Conservation (phyloP, 140 eudicot species). For the Flaveria floridana region DNA sequence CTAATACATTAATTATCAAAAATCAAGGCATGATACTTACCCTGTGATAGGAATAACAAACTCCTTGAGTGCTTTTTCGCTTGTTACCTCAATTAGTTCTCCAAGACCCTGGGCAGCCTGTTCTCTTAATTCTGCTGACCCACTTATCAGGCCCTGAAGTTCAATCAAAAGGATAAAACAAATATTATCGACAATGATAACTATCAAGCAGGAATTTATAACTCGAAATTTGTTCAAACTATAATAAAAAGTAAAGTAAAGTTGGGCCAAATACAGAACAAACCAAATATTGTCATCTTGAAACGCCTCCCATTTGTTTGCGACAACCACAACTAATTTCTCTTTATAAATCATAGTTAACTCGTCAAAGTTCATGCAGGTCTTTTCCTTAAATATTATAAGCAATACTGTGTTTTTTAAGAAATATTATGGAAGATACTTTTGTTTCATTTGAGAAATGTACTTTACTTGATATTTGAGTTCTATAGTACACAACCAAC, state of each 20-base stretch:
- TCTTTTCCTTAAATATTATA: background rate
- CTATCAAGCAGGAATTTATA: background rate
- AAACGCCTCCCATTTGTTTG: background rate
- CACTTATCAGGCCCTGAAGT: conserved; percentile 81
- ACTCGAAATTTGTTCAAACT: background rate
- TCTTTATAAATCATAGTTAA: background rate
- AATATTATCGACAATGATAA: background rate
- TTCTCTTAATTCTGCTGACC: conserved; percentile 93
- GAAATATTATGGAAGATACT: background rate
- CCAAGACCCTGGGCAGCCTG: conserved; percentile 99
- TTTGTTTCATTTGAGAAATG: background rate
- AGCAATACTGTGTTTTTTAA: background rate
- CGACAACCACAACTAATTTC: background rate
- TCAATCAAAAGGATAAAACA: background rate
- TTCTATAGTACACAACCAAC: background rate
- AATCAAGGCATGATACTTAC: conserved; percentile 36
- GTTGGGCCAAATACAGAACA: background rate
- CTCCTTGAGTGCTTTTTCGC: conserved; percentile 78
- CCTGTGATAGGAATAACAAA: conserved; percentile 97
- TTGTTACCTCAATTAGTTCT: conserved; percentile 92
- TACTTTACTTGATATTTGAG: background rate
- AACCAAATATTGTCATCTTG: background rate
- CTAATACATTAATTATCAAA: background rate
- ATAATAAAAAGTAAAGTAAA: background rate
- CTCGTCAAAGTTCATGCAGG: background rate